Evolutionary conservation across 202 grass and related monocot species (phyloP).

Genomic region (Panicum virgatum): DNA sequence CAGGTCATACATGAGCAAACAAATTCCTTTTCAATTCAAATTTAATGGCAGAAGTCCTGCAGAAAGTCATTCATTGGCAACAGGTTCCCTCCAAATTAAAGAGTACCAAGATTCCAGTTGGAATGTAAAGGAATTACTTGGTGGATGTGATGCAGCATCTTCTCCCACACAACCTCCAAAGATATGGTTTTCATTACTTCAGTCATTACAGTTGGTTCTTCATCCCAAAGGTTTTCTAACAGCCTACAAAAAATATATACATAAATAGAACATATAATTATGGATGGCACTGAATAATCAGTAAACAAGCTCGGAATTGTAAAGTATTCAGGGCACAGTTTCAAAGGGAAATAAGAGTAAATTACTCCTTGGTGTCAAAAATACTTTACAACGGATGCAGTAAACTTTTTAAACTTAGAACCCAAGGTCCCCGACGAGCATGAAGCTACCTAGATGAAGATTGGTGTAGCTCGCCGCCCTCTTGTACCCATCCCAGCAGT

Average conservation of each 20-base stretch:
- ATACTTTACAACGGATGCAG: background rate
- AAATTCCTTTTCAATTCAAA: background rate
- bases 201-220: constrained; percentile 78
- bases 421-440: too few species aligned
- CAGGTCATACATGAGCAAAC: too few species aligned
- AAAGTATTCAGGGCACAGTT: constrained; percentile 2
- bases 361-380: background rate
- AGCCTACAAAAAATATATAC: constrained; percentile 53
- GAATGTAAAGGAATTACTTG: constrained; percentile 40
- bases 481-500: too few species aligned
- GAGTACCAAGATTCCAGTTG: constrained; percentile 15
- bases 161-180: constrained; percentile 92
- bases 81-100: constrained; percentile 25
- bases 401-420: background rate
- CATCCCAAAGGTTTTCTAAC: constrained; percentile 93
- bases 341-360: background rate
- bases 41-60: constrained; percentile 43
- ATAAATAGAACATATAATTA: background rate
- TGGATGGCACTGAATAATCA: background rate
- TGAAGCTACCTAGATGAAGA: too few species aligned
- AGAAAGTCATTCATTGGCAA: constrained; percentile 31
- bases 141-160: too few species aligned
- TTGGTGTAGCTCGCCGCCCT: too few species aligned
- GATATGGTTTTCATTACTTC: constrained; percentile 98
- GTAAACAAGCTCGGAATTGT: background rate